phyloP scores from a whole-genome alignment of 805 yeast species.

The Candida maesae region DNA sequence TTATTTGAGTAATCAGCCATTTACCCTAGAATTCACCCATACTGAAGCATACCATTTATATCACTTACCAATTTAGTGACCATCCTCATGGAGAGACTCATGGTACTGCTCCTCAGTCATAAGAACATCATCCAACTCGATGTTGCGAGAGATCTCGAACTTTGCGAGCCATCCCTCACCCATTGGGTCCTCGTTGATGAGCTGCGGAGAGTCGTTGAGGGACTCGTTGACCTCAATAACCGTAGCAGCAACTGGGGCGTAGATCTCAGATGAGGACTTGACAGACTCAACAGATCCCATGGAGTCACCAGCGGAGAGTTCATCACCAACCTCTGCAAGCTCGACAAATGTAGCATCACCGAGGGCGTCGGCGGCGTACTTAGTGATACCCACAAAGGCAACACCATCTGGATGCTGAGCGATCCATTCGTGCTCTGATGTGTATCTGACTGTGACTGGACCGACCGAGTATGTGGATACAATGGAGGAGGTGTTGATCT shows the following conservation, averaged over 20 bases:
- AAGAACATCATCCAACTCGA: conserved; percentile 48
- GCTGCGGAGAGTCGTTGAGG: conserved; percentile 66
- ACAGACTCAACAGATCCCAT: conserved; percentile 94
- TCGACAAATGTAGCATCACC: conserved; percentile 97
- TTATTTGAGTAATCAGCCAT: conserved; percentile 1
- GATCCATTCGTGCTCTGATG: conserved; percentile 94
- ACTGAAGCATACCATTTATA: too few species aligned
- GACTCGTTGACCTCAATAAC: conserved; percentile 65
- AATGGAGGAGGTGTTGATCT: conserved; percentile 21
- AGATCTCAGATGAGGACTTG: conserved; percentile 90
- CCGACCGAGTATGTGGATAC: conserved; percentile 24
- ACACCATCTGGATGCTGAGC: conserved; percentile 79
- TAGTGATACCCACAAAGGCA: conserved; percentile 89
- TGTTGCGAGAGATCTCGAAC: conserved; percentile 50
- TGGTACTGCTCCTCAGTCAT: conserved; percentile 50
- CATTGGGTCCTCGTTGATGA: conserved; percentile 85
- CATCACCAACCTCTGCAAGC: conserved; percentile 69
- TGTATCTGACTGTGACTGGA: conserved; percentile 50
- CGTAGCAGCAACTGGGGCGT: conserved; percentile 80
- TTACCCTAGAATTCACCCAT: not conserved
- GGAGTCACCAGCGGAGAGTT: conserved; percentile 67
- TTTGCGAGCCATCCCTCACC: conserved; percentile 94
- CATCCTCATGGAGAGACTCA: conserved; percentile 23
- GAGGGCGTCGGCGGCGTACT: conserved; percentile 91
- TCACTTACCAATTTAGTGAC: conserved; percentile 11